Conservation (phyloP, 768 basidiomycete species). For the Collybiopsis confluens region DNA sequence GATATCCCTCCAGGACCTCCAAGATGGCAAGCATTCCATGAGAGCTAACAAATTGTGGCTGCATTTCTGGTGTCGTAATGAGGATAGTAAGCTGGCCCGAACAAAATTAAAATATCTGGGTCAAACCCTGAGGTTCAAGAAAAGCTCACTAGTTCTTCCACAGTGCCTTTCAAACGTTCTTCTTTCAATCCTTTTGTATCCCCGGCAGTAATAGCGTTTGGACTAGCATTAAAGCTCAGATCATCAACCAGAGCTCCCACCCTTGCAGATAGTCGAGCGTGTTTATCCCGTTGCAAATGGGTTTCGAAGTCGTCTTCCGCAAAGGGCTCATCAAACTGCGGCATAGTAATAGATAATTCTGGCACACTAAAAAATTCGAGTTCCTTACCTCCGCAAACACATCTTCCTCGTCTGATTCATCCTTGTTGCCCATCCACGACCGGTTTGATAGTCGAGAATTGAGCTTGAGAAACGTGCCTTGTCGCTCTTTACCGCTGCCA, state of each 20-base stretch:
- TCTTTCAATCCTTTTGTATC: constrained; percentile 44
- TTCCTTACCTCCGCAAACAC: constrained; percentile 84
- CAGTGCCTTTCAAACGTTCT: constrained; percentile 78
- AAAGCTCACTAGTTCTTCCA: constrained; percentile 77
- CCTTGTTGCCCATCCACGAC: constrained; percentile 58
- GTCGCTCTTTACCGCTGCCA: constrained; percentile 2
- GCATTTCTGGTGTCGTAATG: constrained; percentile 79
- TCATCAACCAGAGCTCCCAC: constrained; percentile 86
- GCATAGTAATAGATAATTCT: no score
- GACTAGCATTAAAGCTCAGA: constrained; percentile 15
- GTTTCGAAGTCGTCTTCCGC: constrained; percentile 89
- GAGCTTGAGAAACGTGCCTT: constrained; percentile 69
- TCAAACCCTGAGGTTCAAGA: background rate
- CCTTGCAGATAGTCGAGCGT: constrained; percentile 77
- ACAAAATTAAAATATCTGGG: background rate
- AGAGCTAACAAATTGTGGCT: constrained; percentile 80
- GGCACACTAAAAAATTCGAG: background rate
- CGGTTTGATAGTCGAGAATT: constrained; percentile 84
- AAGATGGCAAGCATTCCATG: constrained; percentile 95
- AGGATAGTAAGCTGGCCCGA: constrained; percentile 49
- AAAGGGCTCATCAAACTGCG: constrained; percentile 90
- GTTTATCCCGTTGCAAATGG: constrained; percentile 89
- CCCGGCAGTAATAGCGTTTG: background rate
- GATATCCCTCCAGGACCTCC: constrained; percentile 71
- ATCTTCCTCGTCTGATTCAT: constrained; percentile 87